Base-by-base conservation (phyloP, 2,329 filamentous ascomycete species). In the Fusarium chlamydosporum region DNA sequence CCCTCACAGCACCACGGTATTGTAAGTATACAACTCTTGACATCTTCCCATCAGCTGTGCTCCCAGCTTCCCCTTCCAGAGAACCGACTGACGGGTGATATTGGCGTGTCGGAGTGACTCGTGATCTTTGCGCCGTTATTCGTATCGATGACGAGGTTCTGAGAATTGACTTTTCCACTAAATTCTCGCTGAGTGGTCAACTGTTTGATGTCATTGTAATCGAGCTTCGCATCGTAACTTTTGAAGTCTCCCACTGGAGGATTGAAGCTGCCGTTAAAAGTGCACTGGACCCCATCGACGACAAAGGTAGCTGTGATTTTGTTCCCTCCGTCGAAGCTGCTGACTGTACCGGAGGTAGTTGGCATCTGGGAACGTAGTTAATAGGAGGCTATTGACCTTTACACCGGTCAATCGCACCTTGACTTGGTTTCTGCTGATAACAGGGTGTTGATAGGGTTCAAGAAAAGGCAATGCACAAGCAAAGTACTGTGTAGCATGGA, bases 181-280 rank as follows among this genome's bases (percentile, higher is more conserved):
- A 51, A 51, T 7, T 51, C 34, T 12, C 47, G n/a, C 47, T 51
- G 34, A 6, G 47, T 51, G 1, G 47, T 51, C 47, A 51, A 29
- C 26, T 51, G 47, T 20, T 40, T 29, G 7, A 51, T 51, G 8
- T 51, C 47, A 1, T 31, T 51, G 23, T 51, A 51, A 0, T 51
- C 47, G 9, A 51, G 1, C 23, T 29, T 51, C 35, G 47, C 47
- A 16, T 51, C 47, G 2, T 51, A 51, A 37, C 47, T 51, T 8
- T 29, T 27, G 6, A 51, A 51, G 16, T 51, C 47, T 38, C 47
- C 47, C 7, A 51, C 34, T 16, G 47, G 47, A 7, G 47, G 47
- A 4, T 51, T 31, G 8, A 51, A 51, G 11, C 47, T 51, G 6
- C 33, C 47, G 20, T 40, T 51, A 4, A 51, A 51, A 3, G 47